Percentiles rank a stretch among this genome's conserved stretches.
These are phyloP conservation scores for Garcia nutans DNA, from an alignment of 345 rosid genomes.

Conservation along the genomic window DNA sequence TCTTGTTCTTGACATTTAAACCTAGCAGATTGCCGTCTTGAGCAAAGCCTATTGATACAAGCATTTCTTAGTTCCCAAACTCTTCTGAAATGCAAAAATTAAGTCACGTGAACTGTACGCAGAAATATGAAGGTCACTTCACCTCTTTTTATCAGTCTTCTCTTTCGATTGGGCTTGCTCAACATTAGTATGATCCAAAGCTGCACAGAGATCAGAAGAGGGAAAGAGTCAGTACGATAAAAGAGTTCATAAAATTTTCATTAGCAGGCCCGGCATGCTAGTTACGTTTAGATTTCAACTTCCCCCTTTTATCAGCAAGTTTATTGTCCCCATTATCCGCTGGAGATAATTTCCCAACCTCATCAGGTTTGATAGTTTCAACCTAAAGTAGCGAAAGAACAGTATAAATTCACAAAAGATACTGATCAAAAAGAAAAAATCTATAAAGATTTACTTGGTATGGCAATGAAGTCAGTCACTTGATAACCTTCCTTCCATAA, in stretches of 20 bases:
- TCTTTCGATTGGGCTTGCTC: constrained; percentile 29
- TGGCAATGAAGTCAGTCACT: background rate
- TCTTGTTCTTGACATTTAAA: constrained; percentile 17
- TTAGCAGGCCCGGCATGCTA: background rate
- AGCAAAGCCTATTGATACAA: constrained; percentile 11
- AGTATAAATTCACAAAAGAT: constrained; percentile 17
- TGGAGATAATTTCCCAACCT: constrained; percentile 19
- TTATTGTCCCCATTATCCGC: constrained; percentile 24
- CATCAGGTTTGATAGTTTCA: constrained; percentile 22
- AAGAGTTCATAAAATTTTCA: background rate
- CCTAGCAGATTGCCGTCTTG: constrained; percentile 14
- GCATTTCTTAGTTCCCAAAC: background rate
- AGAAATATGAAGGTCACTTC: background rate
- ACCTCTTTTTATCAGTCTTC: constrained; percentile 41
- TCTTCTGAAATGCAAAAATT: background rate
- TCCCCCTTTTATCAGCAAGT: constrained; percentile 36
- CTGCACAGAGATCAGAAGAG: constrained; percentile 27
- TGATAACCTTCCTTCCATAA: constrained; percentile 36
- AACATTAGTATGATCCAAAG: constrained; percentile 23
- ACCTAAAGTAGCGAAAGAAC: constrained; percentile 36
- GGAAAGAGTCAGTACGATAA: constrained; percentile 4
- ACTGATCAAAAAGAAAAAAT: constrained; percentile 9
- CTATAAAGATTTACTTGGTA: constrained; percentile 8
- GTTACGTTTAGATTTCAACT: constrained; percentile 41
- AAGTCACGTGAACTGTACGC: too few relatives aligned